Base-by-base conservation (phyloP, 2,329 filamentous ascomycete genomes). In the Alternaria brassicicola region DNA sequence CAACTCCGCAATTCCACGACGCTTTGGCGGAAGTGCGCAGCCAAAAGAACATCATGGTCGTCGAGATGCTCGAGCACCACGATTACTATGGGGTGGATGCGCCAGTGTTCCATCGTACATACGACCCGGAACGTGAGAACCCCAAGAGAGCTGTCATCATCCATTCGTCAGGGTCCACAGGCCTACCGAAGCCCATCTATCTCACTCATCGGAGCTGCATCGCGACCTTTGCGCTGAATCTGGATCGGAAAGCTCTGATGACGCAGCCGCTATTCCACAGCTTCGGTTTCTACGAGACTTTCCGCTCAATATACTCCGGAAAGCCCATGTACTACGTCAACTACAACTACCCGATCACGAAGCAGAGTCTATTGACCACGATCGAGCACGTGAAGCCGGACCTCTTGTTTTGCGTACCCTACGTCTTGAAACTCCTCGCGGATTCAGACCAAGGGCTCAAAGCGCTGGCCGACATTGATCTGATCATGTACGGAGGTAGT, bases 111-210 rank as follows among this genome's bases (percentile, higher is more conserved):
- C 52, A 51, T 21, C 59, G 65, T 26, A 17, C 55, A 17, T 66
- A 66, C 71, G 78, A 55, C 21, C 55, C 61, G 1, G 23, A 57
- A 9, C 57, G 55, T 10, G 68, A 71, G 50, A 55, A 75, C 70
- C 3, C 79, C 74, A 77, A 82, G 81, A 47, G 77, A 3, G 55
- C 64, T 9, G 60, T 71, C 35, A 70, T 71, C 35, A 69, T 84
- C n/a, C 81, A 84, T 62, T 82, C 81, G 2, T 80, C 78, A 17
- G 86, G 87, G 7, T 86, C 83, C 0, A 88, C 87, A 0, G 86
- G 86, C 0, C 77, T 88, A 0, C 87, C 87, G 0, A 89, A 89
- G 60, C 86, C 86, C 0, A 88, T 89, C 43, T 86, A 81, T 57
- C 82, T 86, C 47, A 85, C 82, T 1, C 84, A 89, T 69, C 80